Evolutionary conservation across 441 rosid genomes (phyloP).

Genomic region (Macaranga tanarius): DNA sequence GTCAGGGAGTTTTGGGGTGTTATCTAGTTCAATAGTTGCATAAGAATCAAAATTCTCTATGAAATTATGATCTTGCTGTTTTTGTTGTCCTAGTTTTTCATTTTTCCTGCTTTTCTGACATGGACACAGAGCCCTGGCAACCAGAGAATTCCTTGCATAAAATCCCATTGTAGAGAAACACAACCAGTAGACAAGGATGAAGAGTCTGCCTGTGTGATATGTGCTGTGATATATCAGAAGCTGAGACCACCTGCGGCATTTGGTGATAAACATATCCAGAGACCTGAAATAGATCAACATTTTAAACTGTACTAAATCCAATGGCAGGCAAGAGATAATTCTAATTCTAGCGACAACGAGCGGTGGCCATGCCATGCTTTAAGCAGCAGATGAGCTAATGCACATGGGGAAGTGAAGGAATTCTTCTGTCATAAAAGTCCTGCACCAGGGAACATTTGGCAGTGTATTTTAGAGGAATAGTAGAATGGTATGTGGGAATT

Average conservation of each 20-base stretch:
- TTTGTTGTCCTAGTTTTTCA: background rate
- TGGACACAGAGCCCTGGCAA: slow-evolving; percentile 59
- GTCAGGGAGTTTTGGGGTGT: too few relatives aligned
- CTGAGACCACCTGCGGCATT: background rate
- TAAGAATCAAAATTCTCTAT: background rate
- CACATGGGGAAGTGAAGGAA: background rate
- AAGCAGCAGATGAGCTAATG: background rate
- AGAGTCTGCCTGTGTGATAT: background rate
- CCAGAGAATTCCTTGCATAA: slow-evolving; percentile 52
- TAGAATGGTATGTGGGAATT: too few relatives aligned
- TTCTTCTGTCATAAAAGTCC: too few relatives aligned
- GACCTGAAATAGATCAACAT: background rate
- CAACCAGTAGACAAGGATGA: background rate
- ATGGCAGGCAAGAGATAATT: background rate
- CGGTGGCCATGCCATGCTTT: background rate
- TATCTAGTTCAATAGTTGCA: too few relatives aligned
- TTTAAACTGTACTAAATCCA: background rate
- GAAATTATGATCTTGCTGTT: background rate
- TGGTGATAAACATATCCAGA: background rate
- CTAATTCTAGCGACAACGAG: background rate
- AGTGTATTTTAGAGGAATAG: too few relatives aligned
- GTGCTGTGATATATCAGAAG: background rate
- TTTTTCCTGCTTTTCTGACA: slow-evolving; percentile 10
- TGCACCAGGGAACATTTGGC: too few relatives aligned
- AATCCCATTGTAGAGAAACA: background rate